Percentiles rank a stretch among this genome's conserved stretches.
Conservation (phyloP, 2,329 filamentous ascomycete genomes). For the Trichothecium sympodiale region DNA sequence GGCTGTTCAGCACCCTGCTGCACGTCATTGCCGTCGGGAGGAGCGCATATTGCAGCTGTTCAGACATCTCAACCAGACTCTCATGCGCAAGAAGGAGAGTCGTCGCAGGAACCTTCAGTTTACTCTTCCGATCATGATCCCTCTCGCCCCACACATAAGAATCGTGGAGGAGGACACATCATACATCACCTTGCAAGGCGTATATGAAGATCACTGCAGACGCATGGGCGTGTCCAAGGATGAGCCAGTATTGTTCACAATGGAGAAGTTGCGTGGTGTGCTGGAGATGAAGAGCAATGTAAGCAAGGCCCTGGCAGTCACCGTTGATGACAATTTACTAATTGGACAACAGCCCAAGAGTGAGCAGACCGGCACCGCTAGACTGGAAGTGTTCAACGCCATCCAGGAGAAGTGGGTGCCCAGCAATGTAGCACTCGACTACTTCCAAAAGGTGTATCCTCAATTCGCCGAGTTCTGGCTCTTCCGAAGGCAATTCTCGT, state of each 20-base stretch:
- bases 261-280: constrained; percentile 80
- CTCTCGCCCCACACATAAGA: constrained; percentile 85
- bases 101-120: constrained; percentile 90
- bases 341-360: constrained; percentile 47
- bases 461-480: constrained; percentile 94
- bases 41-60: constrained; percentile 94
- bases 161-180: constrained; percentile 93
- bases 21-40: constrained; percentile 82
- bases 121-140: constrained; percentile 90
- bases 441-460: constrained; percentile 80
- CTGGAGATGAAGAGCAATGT: constrained; percentile 54
- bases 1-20: constrained; percentile 90
- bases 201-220: constrained; percentile 94
- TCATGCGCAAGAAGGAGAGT: constrained; percentile 89
- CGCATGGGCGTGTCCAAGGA: constrained; percentile 83
- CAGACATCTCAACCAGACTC: constrained; percentile 88
- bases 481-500: constrained; percentile 93
- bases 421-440: constrained; percentile 69
- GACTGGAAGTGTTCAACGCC: constrained; percentile 84
- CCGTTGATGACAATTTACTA: constrained; percentile 2
- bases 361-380: constrained; percentile 61
- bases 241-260: constrained; percentile 86
- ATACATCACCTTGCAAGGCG: constrained; percentile 85
- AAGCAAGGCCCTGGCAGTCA: constrained; percentile 20
- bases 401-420: constrained; percentile 93